These are phyloP conservation scores for Leccinum obscurum DNA, from an alignment of 768 basidiomycete genomes.

Conservation along the genomic window DNA sequence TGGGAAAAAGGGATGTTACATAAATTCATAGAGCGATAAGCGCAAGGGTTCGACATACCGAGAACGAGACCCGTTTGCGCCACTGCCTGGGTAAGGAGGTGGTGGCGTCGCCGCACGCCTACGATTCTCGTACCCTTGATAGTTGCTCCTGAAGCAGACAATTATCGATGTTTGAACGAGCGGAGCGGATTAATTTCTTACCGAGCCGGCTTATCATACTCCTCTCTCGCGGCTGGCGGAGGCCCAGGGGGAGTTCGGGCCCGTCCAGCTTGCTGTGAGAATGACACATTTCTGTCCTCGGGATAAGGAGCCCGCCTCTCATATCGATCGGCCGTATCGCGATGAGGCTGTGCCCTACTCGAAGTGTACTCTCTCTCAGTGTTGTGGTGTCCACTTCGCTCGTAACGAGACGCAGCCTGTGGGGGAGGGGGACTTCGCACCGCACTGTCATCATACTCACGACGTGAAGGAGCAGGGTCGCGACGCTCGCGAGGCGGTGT, in stretches of 20 bases:
- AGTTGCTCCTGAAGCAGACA: slow-evolving; percentile 10
- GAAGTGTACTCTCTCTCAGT: slow-evolving; percentile 47
- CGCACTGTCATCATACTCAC: slow-evolving; percentile 74
- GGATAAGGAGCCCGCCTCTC: slow-evolving; percentile 48
- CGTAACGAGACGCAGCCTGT: slow-evolving; percentile 52
- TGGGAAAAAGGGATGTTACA: slow-evolving; percentile 23
- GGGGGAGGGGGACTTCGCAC: slow-evolving; percentile 47
- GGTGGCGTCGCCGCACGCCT: slow-evolving; percentile 54
- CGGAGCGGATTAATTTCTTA: slow-evolving; percentile 30
- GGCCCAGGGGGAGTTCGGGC: slow-evolving; percentile 57
- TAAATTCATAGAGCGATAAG: background rate
- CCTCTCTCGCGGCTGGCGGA: slow-evolving; percentile 56
- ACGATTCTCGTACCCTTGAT: slow-evolving; percentile 36
- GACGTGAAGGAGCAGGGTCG: slow-evolving; percentile 55
- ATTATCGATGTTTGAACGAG: background rate
- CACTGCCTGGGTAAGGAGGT: slow-evolving; percentile 50
- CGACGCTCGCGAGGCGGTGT: slow-evolving; percentile 67
- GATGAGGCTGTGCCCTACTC: slow-evolving; percentile 40
- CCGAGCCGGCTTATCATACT: slow-evolving; percentile 64
- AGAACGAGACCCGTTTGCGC: slow-evolving; percentile 42
- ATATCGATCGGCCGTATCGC: slow-evolving; percentile 62
- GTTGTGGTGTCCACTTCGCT: slow-evolving; percentile 41
- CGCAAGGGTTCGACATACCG: slow-evolving; percentile 31
- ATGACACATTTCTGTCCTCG: slow-evolving; percentile 41
- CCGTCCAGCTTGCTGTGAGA: slow-evolving; percentile 50